Evolutionary conservation across 768 basidiomycete species (phyloP).

Genomic region (Pleurotus ostreatus): DNA sequence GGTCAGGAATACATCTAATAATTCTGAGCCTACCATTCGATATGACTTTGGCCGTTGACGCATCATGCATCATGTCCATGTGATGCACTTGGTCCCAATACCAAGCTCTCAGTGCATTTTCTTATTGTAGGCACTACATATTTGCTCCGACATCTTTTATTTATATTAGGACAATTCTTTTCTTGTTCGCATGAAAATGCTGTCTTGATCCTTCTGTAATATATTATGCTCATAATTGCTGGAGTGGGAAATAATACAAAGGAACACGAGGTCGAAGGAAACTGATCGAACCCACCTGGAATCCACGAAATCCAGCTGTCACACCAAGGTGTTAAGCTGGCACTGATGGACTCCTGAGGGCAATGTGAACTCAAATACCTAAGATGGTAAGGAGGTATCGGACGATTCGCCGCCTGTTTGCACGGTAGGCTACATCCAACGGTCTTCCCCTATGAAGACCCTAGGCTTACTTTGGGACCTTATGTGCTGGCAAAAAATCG

Average conservation of each 20-base stretch:
- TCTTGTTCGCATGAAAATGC: no score
- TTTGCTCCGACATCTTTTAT: constrained; percentile 1
- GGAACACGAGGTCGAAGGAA: constrained; percentile 9
- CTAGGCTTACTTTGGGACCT: background rate
- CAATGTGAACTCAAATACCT: constrained; percentile 1
- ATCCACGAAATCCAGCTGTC: background rate
- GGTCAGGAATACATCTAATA: no score
- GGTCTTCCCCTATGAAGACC: background rate
- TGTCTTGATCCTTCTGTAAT: background rate
- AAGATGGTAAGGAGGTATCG: background rate
- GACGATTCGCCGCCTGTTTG: background rate
- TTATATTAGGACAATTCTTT: background rate
- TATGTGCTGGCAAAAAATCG: constrained; percentile 4
- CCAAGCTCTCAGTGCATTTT: background rate
- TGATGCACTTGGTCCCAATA: constrained; percentile 5
- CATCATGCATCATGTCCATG: constrained; percentile 1
- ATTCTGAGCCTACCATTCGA: background rate
- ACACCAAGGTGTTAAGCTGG: background rate
- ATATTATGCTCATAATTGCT: background rate
- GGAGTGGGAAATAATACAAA: background rate
- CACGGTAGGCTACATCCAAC: background rate
- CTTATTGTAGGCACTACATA: background rate
- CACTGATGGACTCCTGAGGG: background rate
- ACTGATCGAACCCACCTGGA: constrained; percentile 2
- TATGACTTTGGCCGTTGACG: constrained; percentile 1